phyloP scores from a whole-genome alignment of 2,329 filamentous ascomycete species.

The Penicillium frequentans region DNA sequence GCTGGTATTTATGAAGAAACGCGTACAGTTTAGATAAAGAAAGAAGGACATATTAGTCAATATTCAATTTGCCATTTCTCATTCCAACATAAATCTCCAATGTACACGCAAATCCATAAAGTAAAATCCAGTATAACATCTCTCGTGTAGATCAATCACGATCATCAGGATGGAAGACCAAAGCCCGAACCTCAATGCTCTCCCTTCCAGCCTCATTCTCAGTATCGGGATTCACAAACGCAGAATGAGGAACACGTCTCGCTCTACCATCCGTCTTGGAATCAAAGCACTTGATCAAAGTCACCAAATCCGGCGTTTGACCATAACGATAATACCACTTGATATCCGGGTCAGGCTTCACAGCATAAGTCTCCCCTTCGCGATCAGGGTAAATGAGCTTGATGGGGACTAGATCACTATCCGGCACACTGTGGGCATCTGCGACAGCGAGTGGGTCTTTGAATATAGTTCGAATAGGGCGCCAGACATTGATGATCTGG shows the following conservation, averaged over 20 bases:
- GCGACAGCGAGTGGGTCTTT: conserved; percentile 58
- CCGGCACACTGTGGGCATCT: conserved; percentile 51
- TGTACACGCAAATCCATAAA: background rate
- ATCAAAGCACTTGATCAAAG: conserved; percentile 64
- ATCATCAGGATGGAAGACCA: conserved; percentile 54
- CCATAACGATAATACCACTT: conserved; percentile 56
- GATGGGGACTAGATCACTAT: conserved; percentile 52
- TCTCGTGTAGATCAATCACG: conserved; percentile 10
- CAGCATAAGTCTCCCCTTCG: conserved; percentile 51
- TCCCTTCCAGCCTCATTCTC: conserved; percentile 41
- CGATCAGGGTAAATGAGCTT: conserved; percentile 54
- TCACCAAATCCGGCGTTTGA: conserved; percentile 55
- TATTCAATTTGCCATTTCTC: background rate
- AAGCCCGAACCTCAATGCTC: conserved; percentile 58
- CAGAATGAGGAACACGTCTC: conserved; percentile 56
- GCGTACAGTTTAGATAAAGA: background rate
- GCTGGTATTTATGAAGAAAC: background rate
- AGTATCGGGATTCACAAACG: conserved; percentile 54
- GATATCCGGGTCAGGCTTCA: conserved; percentile 45
- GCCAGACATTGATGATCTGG: conserved; percentile 56
- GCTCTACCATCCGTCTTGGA: conserved; percentile 56
- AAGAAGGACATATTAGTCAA: background rate
- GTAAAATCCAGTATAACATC: background rate
- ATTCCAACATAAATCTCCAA: background rate
- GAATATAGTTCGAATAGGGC: conserved; percentile 50